These are phyloP conservation scores for Aphanomyces invadans DNA, from an alignment of 352 stramenopile species.

Conservation along the genomic window DNA sequence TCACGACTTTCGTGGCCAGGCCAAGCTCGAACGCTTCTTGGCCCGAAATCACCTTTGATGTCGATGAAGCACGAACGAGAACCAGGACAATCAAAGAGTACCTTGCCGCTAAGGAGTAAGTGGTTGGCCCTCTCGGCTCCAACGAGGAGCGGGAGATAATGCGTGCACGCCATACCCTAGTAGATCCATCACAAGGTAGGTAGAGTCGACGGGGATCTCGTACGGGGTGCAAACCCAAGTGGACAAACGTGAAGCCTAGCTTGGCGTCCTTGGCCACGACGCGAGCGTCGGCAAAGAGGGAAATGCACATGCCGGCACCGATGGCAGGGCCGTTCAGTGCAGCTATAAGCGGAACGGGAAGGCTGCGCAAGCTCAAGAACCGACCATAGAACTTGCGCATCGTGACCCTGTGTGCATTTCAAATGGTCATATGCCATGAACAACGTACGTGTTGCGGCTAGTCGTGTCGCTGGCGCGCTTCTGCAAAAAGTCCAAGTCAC, in stretches of 20 bases:
- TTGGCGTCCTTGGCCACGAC: conserved; percentile 56
- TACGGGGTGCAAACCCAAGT: conserved; percentile 73
- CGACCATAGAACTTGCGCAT: conserved; percentile 81
- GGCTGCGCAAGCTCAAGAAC: conserved; percentile 70
- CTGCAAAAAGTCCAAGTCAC: conserved; percentile 77
- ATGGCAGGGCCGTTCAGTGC: conserved; percentile 82
- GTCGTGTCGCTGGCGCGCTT: conserved; percentile 48
- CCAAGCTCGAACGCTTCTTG: conserved; percentile 42
- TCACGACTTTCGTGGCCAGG: conserved; percentile 44
- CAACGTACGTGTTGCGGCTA: conserved; percentile 54
- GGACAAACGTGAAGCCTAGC: conserved; percentile 84
- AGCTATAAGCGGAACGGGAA: conserved; percentile 76
- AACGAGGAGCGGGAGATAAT: conserved; percentile 68
- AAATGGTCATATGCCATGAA: background rate
- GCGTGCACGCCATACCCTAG: conserved; percentile 73
- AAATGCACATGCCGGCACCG: conserved; percentile 68
- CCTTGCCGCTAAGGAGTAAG: conserved; percentile 68
- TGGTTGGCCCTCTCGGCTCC: conserved; percentile 53
- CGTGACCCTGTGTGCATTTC: conserved; percentile 39
- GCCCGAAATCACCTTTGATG: conserved; percentile 52
- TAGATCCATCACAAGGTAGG: background rate
- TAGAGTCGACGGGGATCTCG: too few relatives aligned
- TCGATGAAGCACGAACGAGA: too few relatives aligned
- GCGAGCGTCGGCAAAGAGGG: conserved; percentile 76
- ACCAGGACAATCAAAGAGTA: conserved; percentile 14